Evolutionary conservation across 2,329 filamentous ascomycete genomes (phyloP), one percentile per base, ranked within the genome.

Genomic region (Fusarium newnesense): DNA sequence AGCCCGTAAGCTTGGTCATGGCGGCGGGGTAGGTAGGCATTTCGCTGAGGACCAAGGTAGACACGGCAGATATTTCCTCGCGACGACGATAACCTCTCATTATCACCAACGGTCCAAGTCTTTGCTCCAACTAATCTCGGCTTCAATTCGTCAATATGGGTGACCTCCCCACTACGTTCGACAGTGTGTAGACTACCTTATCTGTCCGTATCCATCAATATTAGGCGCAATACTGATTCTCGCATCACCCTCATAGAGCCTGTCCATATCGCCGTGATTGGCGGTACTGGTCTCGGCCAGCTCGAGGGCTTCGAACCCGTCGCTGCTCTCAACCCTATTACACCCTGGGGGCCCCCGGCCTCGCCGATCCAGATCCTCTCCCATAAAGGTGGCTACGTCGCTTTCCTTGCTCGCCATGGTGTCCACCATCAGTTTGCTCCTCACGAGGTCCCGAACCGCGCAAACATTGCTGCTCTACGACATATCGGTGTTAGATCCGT

Each of bases 401-500:
- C 96, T 63, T 99, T 99, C 87, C 90, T 99, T 76, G 94, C 95
- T 72, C 94, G 96, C 49, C 96, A 99, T 84, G 96, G 96, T 75
- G 81, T 91, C 18, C 88, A 96, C 88, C 96, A 99, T 86, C 90
- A 98, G 83, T 88, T 93, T 75, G 94, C 95, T 10, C 96, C 96
- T 0, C 95, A 98, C 80, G 96, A 99, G 84, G 93, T 99, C n/a
- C 95, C 95, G 67, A 90, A 92, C 75, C 94, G 94, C 73, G 96
- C 96, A 83, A 99, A 98, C 86, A 97, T 99, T 79, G 96, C 96
- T n/a, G 96, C 96, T n/a, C 88, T 99, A 72, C 92, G 96, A 74
- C 91, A 90, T 78, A 87, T 99, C 69, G 96, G 96, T 75, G 96
- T 98, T 50, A 92, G 95, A 79, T 93, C 91, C 81, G 90, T 98